A percentile compares a stretch with the other conserved stretches of the same genome.
Evolutionary conservation across 352 stramenopile species (phyloP).

Genomic region (Phytopythium kandeliae): DNA sequence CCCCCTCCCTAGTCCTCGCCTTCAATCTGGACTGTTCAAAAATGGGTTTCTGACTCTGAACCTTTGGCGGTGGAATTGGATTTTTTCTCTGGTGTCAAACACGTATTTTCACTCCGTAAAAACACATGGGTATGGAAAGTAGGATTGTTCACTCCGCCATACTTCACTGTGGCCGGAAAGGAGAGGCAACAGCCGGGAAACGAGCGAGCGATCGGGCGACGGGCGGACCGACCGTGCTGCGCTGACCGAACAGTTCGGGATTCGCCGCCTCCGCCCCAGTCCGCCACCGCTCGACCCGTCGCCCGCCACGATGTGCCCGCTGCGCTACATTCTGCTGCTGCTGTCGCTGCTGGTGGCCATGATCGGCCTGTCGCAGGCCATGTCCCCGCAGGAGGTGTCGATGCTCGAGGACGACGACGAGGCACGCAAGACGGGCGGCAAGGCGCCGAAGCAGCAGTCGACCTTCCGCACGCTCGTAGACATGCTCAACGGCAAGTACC

Average conservation of each 20-base stretch:
- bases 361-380: conserved; percentile 76
- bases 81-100: no score
- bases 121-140: no score
- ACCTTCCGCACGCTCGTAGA: conserved; percentile 71
- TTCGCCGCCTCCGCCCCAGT: conserved; percentile 4
- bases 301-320: conserved; percentile 51
- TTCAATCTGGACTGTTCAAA: no score
- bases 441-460: conserved; percentile 40
- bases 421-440: conserved; percentile 43
- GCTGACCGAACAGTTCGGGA: conserved; percentile 13
- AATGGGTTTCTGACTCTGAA: no score
- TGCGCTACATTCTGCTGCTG: conserved; percentile 82
- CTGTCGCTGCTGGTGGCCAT: conserved; percentile 81
- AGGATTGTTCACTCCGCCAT: no score
- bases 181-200: background rate
- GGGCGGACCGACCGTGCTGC: no score
- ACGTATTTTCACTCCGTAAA: no score
- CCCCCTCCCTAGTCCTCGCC: no score
- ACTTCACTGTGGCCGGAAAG: no score
- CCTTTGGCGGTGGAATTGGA: no score
- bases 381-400: conserved; percentile 63
- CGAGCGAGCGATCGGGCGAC: background rate
- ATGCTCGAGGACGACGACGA: conserved; percentile 51
- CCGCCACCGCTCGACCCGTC: background rate
- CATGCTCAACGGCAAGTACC: conserved; percentile 86